These are phyloP conservation scores for Calcarisporium arbuscula DNA, from an alignment of 2,329 filamentous ascomycete species.

Conservation along the genomic window DNA sequence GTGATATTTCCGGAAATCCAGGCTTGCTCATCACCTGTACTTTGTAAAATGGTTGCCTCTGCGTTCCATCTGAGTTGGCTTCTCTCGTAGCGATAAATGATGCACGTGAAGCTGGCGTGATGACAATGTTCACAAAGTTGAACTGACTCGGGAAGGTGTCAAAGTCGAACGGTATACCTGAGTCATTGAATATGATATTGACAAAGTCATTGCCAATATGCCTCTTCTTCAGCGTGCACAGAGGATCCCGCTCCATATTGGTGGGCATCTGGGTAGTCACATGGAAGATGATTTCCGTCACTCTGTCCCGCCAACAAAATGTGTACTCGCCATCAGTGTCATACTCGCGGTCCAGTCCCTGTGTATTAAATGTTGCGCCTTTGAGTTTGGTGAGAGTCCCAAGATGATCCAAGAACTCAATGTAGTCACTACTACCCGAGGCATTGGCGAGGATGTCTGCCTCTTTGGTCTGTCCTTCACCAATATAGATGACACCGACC, in stretches of 20 bases:
- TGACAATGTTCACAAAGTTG: conserved; percentile 95
- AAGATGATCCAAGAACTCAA: conserved; percentile 73
- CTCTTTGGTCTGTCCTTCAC: conserved; percentile 77
- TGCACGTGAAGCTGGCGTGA: conserved; percentile 76
- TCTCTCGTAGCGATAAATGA: conserved; percentile 64
- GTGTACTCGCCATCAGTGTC: conserved; percentile 81
- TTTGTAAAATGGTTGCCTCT: conserved; percentile 63
- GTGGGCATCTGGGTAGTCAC: conserved; percentile 98
- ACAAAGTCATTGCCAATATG: conserved; percentile 98
- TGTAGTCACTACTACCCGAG: conserved; percentile 80
- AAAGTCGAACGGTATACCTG: conserved; percentile 80
- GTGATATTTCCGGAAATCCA: conserved; percentile 86
- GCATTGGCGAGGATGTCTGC: conserved; percentile 81
- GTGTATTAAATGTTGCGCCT: conserved; percentile 83
- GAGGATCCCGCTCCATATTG: conserved; percentile 66
- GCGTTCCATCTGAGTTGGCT: conserved; percentile 25
- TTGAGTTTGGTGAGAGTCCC: conserved; percentile 77
- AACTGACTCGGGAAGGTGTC: conserved; percentile 92
- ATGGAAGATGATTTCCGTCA: conserved; percentile 93
- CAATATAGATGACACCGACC: conserved; percentile 89
- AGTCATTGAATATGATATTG: conserved; percentile 97
- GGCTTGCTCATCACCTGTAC: conserved; percentile 85
- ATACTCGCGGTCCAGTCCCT: conserved; percentile 74
- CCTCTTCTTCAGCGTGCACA: conserved; percentile 78
- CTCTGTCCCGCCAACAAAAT: conserved; percentile 89